Evolutionary conservation across 306 rosid species (phyloP), one percentile per base, ranked within the genome.

Genomic region (Cicer arietinum): DNA sequence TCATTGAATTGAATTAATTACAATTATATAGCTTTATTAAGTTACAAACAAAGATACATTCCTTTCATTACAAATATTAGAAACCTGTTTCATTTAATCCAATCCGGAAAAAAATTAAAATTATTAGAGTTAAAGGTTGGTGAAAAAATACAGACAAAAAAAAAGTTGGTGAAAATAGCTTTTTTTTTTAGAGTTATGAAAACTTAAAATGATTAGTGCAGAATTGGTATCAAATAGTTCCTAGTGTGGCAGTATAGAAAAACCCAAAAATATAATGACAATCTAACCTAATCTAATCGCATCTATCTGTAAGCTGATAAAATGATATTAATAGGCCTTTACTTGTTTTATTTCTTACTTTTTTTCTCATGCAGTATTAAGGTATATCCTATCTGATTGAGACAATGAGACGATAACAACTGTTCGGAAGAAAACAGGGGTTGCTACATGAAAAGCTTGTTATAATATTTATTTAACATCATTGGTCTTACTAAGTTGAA

Each of bases 1-100:
- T 71, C 46, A 25, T 54, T 53, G 46, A 52, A 71, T 46, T 79
- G 46, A 52, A 71, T 46, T 79, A 7, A 53, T 54, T 30, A 35
- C 18, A 17, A 20, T 13, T 12, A 1, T 14, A 57, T 77, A 46
- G 42, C 30, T 30, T 77, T 4, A 8, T 77, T 47, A n/a, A 44
- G 58, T 20, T 67, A 56, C 61, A 10, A 67, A 16, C 60, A 18
- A 12, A 47, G 47, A 67, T 77, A 9, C 12, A 58, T 30, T 76
- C 46, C 53, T n/a, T 65, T 53, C 13, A 8, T 50, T 47, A 61
- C 41, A 74, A 16, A 74, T 13, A 3, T 30, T 30, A 30, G 6
- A 42, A 44, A 14, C 16, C 4, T 11, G 44, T 41, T 57, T 16
- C 57, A 25, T 61, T 46, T 61, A 63, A 12, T 22, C 54, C 42